Evolutionary conservation across 495 filamentous ascomycete genomes (phyloP).

Genomic region (Trichoderma asperelloides): DNA sequence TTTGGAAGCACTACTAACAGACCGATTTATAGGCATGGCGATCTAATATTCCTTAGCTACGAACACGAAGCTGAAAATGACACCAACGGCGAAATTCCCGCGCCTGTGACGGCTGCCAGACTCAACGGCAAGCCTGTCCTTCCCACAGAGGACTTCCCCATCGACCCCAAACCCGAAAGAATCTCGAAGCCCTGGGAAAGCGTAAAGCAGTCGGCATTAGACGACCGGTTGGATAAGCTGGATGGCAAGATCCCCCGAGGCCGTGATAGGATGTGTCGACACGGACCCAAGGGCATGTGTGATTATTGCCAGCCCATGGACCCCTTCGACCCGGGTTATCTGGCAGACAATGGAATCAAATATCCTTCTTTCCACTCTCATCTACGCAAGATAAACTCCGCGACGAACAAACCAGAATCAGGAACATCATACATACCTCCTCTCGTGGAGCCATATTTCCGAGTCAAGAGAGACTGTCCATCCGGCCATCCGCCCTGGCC

Average conservation of each 20-base stretch:
- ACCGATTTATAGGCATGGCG: slow-evolving; percentile 60
- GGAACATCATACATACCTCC: slow-evolving; percentile 93
- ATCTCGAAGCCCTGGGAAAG: slow-evolving; percentile 92
- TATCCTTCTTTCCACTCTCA: slow-evolving; percentile 94
- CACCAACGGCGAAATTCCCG: slow-evolving; percentile 17
- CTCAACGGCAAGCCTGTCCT: slow-evolving; percentile 74
- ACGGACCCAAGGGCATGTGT: slow-evolving; percentile 96
- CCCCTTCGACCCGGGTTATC: slow-evolving; percentile 78
- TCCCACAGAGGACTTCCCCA: slow-evolving; percentile 55
- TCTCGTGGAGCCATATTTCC: slow-evolving; percentile 85
- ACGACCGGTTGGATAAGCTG: slow-evolving; percentile 74
- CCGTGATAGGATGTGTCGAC: slow-evolving; percentile 80
- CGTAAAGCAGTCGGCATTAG: slow-evolving; percentile 75
- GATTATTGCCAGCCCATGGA: slow-evolving; percentile 99
- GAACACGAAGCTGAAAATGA: slow-evolving; percentile 31
- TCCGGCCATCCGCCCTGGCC: slow-evolving; percentile 90
- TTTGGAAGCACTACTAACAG: not conserved
- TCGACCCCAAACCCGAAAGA: slow-evolving; percentile 48
- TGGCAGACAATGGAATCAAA: slow-evolving; percentile 95
- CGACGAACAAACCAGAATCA: slow-evolving; percentile 90
- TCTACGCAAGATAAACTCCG: slow-evolving; percentile 85
- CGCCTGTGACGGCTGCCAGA: slow-evolving; percentile 34
- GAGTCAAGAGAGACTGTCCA: slow-evolving; percentile 80
- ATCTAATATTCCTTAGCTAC: slow-evolving; percentile 81
- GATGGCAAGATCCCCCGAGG: slow-evolving; percentile 86